Evolutionary conservation across 495 filamentous ascomycete species (phyloP), one percentile per base, ranked within the genome.

Genomic region (Letharia columbiana): DNA sequence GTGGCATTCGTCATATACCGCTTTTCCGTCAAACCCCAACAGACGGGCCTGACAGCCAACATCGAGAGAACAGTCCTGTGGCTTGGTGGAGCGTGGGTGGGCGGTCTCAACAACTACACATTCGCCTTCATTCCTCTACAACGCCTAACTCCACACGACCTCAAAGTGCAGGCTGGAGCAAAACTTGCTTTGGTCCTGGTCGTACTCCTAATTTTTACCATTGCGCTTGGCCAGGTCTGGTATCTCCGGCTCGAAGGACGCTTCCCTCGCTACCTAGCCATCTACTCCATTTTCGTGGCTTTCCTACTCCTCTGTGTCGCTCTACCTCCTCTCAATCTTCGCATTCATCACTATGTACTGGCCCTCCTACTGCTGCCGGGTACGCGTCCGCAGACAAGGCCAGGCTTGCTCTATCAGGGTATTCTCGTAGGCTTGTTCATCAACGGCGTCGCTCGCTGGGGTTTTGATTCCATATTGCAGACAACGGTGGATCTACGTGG

Each of bases 271-370:
- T 91, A 89, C 70, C 78, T 95, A 18, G 84, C 83, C 58, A 78
- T 97, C 12, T 98, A 98, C 71, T 68, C 83, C 13, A 79, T 89
- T 39, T 80, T 87, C 61, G 71, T 77, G 0, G 75, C 78, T 1
- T 81, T 91, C 23, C 73, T 84, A 6, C 61, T 90, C 57, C 75
- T 91, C 64, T 81, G 90, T 52, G 79, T 92, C 0, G 81, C 85
- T 0, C 76, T 96, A 15, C 92, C 94, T 0, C 83, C 84, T n/a
- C 86, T 96, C n/a, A 88, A 83, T 59, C 83, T 98, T 60, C 84
- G 94, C 15, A 92, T 98, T 65, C 95, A 98, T 71, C 94, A 98
- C 72, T 98, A 98, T 70, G 88, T 98, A 69, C 82, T 98, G 18
- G 92, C 89, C 15, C 81, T 89, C 39, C 78, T 97, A 3, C 82